Base-by-base conservation (phyloP, 2,329 filamentous ascomycete genomes). In the Trichoderma aggressivum region DNA sequence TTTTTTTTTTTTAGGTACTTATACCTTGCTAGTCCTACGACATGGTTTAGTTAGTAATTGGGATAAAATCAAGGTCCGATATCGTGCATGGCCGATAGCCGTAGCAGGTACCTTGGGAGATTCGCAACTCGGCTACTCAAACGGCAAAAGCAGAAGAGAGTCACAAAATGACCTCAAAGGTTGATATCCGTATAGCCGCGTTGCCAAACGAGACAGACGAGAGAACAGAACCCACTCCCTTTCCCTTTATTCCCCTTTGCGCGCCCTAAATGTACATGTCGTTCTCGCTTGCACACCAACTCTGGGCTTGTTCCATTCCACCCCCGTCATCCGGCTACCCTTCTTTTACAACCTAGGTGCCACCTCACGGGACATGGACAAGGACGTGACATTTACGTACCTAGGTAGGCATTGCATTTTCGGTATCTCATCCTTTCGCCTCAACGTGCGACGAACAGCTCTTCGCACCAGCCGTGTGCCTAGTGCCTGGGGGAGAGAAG, bases 291-390 rank as follows among this genome's bases (percentile, higher is more conserved):
- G 53, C 55, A 43, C 53, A 58, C 47, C 64, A 43, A 50, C 55
- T 68, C 32, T 30, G 11, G 28, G 43, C 30, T 26, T 36, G 62
- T 58, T n/a, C 34, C 32, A 30, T 43, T 43, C 36, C 36, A 39
- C 36, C 26, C 55, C 65, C 65, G n/a, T 50, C 36, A 68, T 60
- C 28, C 36, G 55, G 36, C 43, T 60, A 53, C 21, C 21, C 55
- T 53, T 32, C 47, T 14, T 55, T 11, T 47, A 32, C 43, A 64
- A 68, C 65, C 65, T 60, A 68, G 65, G 65, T 60, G 65, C 65
- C 65, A 56, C 63, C 56, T 59, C 28, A 34, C 18, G 56, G 56
- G 24, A 59, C 56, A 59, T 34, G 56, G 18, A 30, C 28, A 32
- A n/a, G 55, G 56, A 12, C 47, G 47, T 53, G 56, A 34, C 28